Evolutionary conservation across 345 rosid genomes (phyloP).

Genomic region (Gossypium rotundifolium): DNA sequence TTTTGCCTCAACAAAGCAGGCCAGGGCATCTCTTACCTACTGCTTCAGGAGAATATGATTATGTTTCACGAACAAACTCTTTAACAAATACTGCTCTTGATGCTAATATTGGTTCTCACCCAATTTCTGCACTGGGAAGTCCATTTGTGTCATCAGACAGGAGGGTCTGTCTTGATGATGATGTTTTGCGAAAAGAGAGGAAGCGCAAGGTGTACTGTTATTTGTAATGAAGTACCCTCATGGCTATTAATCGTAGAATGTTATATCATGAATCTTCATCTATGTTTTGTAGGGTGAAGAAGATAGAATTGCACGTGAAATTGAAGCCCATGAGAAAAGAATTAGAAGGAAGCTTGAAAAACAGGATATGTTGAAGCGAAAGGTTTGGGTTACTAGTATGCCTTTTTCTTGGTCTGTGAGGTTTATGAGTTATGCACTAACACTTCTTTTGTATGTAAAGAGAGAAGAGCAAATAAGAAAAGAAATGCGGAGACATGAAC

Average conservation of each 20-base stretch:
- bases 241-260: neutral
- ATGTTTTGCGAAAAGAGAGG: constrained; percentile 35
- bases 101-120: constrained; percentile 35
- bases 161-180: constrained; percentile 35
- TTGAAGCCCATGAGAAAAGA: constrained; percentile 55
- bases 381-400: constrained; percentile 36
- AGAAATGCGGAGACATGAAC: constrained; percentile 86
- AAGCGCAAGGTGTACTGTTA: constrained; percentile 47
- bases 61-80: constrained; percentile 37
- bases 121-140: constrained; percentile 35
- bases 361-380: constrained; percentile 58
- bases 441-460: constrained; percentile 30
- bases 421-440: constrained; percentile 4
- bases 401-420: constrained; percentile 7
- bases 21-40: constrained; percentile 42
- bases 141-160: constrained; percentile 44
- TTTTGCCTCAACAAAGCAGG: constrained; percentile 57
- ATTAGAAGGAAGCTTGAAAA: constrained; percentile 75
- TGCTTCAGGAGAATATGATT: constrained; percentile 37
- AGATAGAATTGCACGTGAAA: constrained; percentile 55
- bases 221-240: neutral
- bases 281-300: constrained; percentile 55
- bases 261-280: neutral
- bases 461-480: constrained; percentile 78
- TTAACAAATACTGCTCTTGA: constrained; percentile 29